Evolutionary conservation across 1,284 basidiomycete genomes (phyloP).

Genomic region (Ganoderma boninense): DNA sequence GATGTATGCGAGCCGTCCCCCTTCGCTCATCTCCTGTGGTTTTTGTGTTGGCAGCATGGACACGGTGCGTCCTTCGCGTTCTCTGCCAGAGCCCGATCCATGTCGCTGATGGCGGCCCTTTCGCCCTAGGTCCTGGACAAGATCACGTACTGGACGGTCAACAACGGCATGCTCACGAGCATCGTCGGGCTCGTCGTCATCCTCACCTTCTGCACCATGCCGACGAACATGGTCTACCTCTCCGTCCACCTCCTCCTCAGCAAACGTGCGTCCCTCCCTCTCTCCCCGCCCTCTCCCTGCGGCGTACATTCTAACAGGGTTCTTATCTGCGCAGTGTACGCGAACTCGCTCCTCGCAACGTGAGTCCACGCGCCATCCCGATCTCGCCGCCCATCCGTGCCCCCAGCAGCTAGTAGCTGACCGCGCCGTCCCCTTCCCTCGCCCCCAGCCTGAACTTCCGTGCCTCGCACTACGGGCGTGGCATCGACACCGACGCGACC

Average conservation of each 20-base stretch:
- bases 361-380: slow-evolving; percentile 4
- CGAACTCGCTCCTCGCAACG: slow-evolving; percentile 29
- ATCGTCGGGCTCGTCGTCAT: slow-evolving; percentile 28
- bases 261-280: slow-evolving; percentile 31
- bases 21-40: too few relatives aligned
- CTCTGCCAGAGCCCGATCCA: background rate
- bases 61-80: slow-evolving; percentile 12
- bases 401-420: too few relatives aligned
- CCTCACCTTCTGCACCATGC: slow-evolving; percentile 29
- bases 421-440: too few relatives aligned
- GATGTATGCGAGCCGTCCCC: too few relatives aligned
- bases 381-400: too few relatives aligned
- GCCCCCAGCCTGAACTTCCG: slow-evolving; percentile 22
- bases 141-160: slow-evolving; percentile 32
- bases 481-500: slow-evolving; percentile 17
- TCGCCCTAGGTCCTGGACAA: slow-evolving; percentile 25
- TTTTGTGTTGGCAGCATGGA: slow-evolving; percentile 12
- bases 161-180: slow-evolving; percentile 31
- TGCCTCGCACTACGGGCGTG: slow-evolving; percentile 19
- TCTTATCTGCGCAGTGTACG: slow-evolving; percentile 17
- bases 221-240: slow-evolving; percentile 32
- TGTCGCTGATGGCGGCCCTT: too few relatives aligned
- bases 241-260: slow-evolving; percentile 31
- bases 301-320: too few relatives aligned
- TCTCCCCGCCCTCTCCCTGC: too few relatives aligned